These are phyloP conservation scores for Botryotinia convoluta DNA, from an alignment of 2,329 filamentous ascomycete species.

Conservation along the genomic window DNA sequence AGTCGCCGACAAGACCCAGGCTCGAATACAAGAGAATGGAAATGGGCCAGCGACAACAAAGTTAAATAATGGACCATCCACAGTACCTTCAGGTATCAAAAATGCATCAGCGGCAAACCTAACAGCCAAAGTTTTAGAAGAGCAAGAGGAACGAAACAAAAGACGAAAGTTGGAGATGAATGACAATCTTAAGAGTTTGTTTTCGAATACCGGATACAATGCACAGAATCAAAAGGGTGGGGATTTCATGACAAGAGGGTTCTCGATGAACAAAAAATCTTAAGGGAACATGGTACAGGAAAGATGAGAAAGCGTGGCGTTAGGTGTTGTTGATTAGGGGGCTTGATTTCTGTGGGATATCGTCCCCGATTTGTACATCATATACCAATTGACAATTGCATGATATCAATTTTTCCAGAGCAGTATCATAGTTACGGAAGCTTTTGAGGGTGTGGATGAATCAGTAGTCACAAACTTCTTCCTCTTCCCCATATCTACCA, in stretches of 20 bases:
- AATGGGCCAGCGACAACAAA: constrained; percentile 22
- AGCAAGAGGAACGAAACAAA: constrained; percentile 82
- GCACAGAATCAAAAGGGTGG: constrained; percentile 42
- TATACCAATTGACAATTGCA: background rate
- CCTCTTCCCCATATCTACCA: background rate
- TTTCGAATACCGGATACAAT: constrained; percentile 46
- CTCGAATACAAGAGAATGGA: constrained; percentile 32
- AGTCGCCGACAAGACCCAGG: constrained; percentile 29
- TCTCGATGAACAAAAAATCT: constrained; percentile 46
- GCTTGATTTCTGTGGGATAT: background rate
- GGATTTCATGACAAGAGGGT: constrained; percentile 60
- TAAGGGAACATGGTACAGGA: background rate
- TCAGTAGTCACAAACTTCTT: background rate
- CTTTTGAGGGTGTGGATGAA: background rate
- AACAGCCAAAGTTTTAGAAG: constrained; percentile 80
- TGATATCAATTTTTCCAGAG: background rate
- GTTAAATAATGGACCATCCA: constrained; percentile 37
- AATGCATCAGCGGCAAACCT: constrained; percentile 82
- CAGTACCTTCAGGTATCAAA: constrained; percentile 63
- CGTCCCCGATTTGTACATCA: background rate
- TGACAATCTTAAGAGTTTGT: constrained; percentile 55
- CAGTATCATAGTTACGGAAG: background rate
- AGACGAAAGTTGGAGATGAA: constrained; percentile 64
- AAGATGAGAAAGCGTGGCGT: background rate
- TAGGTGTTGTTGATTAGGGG: background rate